These are phyloP conservation scores for Fusarium sp. DNA, from an alignment of 2,329 filamentous ascomycete genomes.

Conservation along the genomic window DNA sequence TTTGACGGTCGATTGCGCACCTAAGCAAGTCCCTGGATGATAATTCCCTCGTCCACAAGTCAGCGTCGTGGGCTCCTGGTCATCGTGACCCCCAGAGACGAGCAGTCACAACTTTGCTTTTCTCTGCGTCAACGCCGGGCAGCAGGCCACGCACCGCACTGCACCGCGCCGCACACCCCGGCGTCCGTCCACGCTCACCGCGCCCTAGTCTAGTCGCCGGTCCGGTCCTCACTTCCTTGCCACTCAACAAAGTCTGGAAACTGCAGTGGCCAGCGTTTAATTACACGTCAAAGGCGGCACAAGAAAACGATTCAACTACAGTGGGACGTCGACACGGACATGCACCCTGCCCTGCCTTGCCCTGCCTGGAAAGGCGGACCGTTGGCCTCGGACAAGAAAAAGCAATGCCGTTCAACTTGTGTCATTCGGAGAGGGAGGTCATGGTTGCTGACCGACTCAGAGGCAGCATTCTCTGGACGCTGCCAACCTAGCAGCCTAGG, in stretches of 20 bases:
- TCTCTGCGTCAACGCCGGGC: constrained; percentile 24
- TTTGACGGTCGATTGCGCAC: constrained; percentile 13
- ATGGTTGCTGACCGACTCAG: constrained; percentile 7
- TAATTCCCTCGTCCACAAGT: constrained; percentile 26
- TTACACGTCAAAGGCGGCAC: constrained; percentile 12
- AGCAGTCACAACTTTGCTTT: constrained; percentile 42
- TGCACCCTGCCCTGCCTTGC: background rate
- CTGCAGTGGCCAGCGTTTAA: background rate
- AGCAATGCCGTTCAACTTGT: background rate
- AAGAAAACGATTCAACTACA: constrained; percentile 9
- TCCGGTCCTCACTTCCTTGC: constrained; percentile 23
- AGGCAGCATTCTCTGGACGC: constrained; percentile 5
- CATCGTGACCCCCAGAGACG: constrained; percentile 26
- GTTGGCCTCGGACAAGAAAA: background rate
- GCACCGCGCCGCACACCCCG: constrained; percentile 4
- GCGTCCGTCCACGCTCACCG: constrained; percentile 12
- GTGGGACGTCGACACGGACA: constrained; percentile 1
- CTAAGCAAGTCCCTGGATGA: constrained; percentile 12
- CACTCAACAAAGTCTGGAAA: constrained; percentile 21
- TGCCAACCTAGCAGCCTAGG: background rate
- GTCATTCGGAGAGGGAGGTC: background rate
- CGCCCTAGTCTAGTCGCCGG: constrained; percentile 15
- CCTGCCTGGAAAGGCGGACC: background rate
- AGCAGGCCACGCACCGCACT: constrained; percentile 1
- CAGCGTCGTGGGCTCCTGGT: constrained; percentile 24